Evolutionary conservation across 371 early-diverging fungal genomes (phyloP), one percentile per base, ranked within the genome.

Genomic region (Gilbertella persicaria): DNA sequence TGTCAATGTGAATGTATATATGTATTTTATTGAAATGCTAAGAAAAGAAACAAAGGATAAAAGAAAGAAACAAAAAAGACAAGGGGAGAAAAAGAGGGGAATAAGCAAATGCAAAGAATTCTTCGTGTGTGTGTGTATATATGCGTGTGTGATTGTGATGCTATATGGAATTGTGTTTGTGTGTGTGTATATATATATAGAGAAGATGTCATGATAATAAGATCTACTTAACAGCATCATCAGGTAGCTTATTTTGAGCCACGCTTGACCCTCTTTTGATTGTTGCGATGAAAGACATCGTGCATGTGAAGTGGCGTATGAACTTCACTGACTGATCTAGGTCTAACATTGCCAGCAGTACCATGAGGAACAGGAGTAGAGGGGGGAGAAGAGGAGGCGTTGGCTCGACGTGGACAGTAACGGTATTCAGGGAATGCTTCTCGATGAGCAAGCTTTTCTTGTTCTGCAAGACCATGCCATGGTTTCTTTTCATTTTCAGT

Each of bases 381-480:
- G 50, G 60, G 39, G 24, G 64, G 51, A 8, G 58, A 50, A 21
- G 58, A 48, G 13, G 58, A 45, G 19, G 60, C 42, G 16, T 49
- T 66, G 14, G 66, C 55, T 23, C 72, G 58, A 47, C 70, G 70
- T 2, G 76, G 76, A 23, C 73, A 72, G 51, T 72, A 75, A 33
- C 76, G 73, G 20, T 75, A 75, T 53, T 75, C 76, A 50, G 76
- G 76, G 54, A 75, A 75, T 6, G 76, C 76, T 62, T 70, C 76
- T 54, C 73, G 65, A 47, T 75, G 76, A 8, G 75, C 75, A 9
- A 60, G 40, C 40, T 71, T 75, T 44, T 71, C 71, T 49, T 75
- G 75, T 59, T 75, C 75, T 19, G 75, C 75, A 38, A 75, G 52
- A 47, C 67, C 69, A 63, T 75, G 75, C 76, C 76, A 75, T 45